Evolutionary conservation across 2,329 filamentous ascomycete species (phyloP).

Genomic region (Colletotrichum spinosum): DNA sequence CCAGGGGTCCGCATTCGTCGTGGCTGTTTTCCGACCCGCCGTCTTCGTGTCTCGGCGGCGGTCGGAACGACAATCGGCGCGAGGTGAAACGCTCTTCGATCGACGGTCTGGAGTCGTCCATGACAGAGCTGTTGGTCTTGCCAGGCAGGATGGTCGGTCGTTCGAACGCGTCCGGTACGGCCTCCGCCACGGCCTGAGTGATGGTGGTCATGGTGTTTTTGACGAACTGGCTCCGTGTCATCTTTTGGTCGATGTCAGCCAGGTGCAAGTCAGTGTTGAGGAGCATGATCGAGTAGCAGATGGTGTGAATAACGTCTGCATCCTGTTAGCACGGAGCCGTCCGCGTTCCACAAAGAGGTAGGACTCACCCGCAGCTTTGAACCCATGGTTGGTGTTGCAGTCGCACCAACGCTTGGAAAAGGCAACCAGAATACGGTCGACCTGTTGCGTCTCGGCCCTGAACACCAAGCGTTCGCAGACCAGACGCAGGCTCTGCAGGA

Average conservation of each 20-base stretch:
- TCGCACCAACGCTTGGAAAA: conserved; percentile 93
- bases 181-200: conserved; percentile 78
- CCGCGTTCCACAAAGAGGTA: conserved; percentile 2
- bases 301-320: conserved; percentile 92
- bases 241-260: conserved; percentile 95
- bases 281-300: conserved; percentile 94
- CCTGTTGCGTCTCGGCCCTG: conserved; percentile 94
- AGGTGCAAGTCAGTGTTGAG: conserved; percentile 96
- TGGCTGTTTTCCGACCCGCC: conserved; percentile 44
- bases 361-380: conserved; percentile 82
- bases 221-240: conserved; percentile 94
- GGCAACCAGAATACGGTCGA: conserved; percentile 91
- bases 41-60: conserved; percentile 58
- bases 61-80: conserved; percentile 63
- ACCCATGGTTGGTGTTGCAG: conserved; percentile 93
- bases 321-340: conserved; percentile 44
- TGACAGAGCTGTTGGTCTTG: conserved; percentile 42
- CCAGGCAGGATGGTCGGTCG: conserved; percentile 67
- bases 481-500: conserved; percentile 81
- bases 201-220: conserved; percentile 97
- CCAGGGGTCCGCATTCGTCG: conserved; percentile 79
- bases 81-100: conserved; percentile 50
- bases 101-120: conserved; percentile 47
- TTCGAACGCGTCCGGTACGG: conserved; percentile 75
- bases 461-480: conserved; percentile 86